Percentiles rank a stretch among this genome's conserved stretches.
Evolutionary conservation across 1,139 yeast genomes (phyloP).

Genomic region (Yamadazyma kanchanaburiensis): DNA sequence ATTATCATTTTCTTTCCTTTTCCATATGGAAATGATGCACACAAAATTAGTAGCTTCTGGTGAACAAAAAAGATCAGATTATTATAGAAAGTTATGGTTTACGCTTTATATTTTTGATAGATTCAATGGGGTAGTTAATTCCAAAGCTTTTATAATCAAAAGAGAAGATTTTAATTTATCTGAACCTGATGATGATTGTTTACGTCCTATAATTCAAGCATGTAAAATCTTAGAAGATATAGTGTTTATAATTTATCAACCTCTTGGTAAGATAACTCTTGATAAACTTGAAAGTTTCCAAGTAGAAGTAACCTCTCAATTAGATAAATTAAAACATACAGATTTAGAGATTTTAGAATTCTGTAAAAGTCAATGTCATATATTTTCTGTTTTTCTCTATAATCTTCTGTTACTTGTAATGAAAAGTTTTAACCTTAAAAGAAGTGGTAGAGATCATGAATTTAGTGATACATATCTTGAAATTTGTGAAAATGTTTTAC

Average conservation of each 20-base stretch:
- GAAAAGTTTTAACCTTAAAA: not conserved
- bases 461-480: slow-evolving; percentile 4
- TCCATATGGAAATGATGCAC: slow-evolving; percentile 26
- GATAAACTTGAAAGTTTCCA: not conserved
- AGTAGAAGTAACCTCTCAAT: not conserved
- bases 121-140: slow-evolving; percentile 21
- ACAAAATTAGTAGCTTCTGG: slow-evolving; percentile 8
- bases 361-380: slow-evolving; percentile 1
- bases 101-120: slow-evolving; percentile 32
- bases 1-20: slow-evolving; percentile 26
- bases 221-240: slow-evolving; percentile 1
- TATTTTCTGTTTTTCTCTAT: not conserved
- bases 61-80: slow-evolving; percentile 15
- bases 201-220: not conserved
- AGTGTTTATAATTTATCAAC: slow-evolving; percentile 2
- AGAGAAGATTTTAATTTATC: slow-evolving; percentile 11
- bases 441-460: not conserved
- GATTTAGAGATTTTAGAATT: not conserved
- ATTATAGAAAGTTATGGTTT: slow-evolving; percentile 36
- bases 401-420: not conserved
- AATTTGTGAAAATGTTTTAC: slow-evolving; percentile 1
- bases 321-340: not conserved
- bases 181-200: slow-evolving; percentile 6
- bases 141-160: slow-evolving; percentile 14
- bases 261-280: not conserved